Evolutionary conservation across 352 stramenopile species (phyloP), one percentile per base, ranked within the genome.

Genomic region (Phytophthora pisi): DNA sequence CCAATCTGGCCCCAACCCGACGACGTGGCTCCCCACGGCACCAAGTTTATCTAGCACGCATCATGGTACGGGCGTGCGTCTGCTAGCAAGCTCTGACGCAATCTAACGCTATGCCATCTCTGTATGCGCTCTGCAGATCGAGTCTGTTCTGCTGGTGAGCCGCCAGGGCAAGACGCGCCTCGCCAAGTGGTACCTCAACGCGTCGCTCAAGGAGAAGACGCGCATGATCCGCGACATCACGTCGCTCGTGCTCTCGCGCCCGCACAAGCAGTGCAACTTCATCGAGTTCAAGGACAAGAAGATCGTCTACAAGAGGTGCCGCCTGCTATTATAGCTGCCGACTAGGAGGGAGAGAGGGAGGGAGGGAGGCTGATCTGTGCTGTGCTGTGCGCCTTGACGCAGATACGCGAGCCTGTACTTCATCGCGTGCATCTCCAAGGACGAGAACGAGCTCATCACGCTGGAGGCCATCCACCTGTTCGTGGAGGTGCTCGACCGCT

Each of bases 251-350:
- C 81, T 98, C 53, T 92, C 84, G 24, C 88, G 88, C 8, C 84
- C 82, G 56, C 76, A 82, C 49, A 95, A 96, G 63, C 88, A 96
- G 70, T 92, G 82, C 75, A 96, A 96, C 66, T 99, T 99, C 72
- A 98, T 99, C 70, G 97, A 99, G 78, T 98, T 98, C 84, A 97
- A 97, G 71, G 92, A 98, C 55, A 98, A 98, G 73, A 99, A 99
- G 75, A 98, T 99, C 70, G 92, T 99, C 5, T 99, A 99, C 82
- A 93, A 98, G 78, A 82, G 97, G 79, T 96, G 20, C 20, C 20
- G 20, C 20, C 28, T 31, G 11, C 10, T 11, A 38, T 5, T 49
- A 11, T 9, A 30, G 50, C 26, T 15, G 18, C 23, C 23, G 20
- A 16, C 5, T 20, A 20, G 23, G 4, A 8, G 23, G 8, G 26